Base-by-base conservation (phyloP, 2,329 filamentous ascomycete genomes). In the Apiospora phragmitis region DNA sequence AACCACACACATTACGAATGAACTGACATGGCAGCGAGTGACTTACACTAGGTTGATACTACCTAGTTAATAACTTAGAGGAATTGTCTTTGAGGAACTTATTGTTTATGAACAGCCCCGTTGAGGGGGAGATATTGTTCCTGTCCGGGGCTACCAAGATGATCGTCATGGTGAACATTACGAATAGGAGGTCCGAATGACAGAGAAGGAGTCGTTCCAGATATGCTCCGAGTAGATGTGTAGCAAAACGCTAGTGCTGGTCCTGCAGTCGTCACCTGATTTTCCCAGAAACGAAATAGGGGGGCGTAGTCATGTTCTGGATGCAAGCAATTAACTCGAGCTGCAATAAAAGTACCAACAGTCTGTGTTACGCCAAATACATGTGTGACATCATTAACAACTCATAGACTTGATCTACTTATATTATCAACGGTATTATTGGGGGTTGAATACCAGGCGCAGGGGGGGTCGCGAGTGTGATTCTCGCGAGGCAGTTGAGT, bases 81-180 rank as follows among this genome's bases (percentile, higher is more conserved):
- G 45, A 51, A 16, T 21, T 69, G 43, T 51, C 65, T 14, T 43
- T 49, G 11, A 73, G 62, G 5, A 69, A 71, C 67, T 71, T 62
- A 41, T 73, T 71, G 70, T 71, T 71, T 18, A 71, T 71, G 55
- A 73, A 73, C 12, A 93, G 84, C 45, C 91, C 91, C 43, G 86
- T 86, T 12, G 89, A 89, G 80, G 91, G 88, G 35, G 80, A 84
- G 75, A 91, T 92, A 75, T 88, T 89, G 78, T 82, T 85, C 75
- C 90, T 90, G 80, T 92, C 92, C 6, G 91, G 91, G 71, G 91
- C 89, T 12, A 86, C 91, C 70, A 93, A 85, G 76, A 92, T 86
- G 72, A 87, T 80, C 18, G 69, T 68, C 49, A 68, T 70, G 24
- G 3, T 21, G 9, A 38, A 43, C 35, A 67, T 67, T 43, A 18